These are phyloP conservation scores for Lineolata rhizophorae DNA, from an alignment of 495 filamentous ascomycete genomes.

Conservation along the genomic window DNA sequence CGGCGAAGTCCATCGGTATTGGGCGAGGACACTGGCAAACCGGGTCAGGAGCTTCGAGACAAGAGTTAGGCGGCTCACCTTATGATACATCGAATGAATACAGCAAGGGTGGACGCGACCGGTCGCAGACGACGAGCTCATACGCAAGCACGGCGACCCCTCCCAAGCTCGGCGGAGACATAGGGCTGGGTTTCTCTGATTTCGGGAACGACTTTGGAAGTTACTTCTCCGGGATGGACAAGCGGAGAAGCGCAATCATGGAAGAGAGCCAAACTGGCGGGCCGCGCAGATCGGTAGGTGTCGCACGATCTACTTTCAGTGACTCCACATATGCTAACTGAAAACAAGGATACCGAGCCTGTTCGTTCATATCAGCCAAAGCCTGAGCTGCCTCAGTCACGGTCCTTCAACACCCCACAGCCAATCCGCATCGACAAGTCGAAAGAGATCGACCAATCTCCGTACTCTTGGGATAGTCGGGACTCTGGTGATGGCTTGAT, in stretches of 20 bases:
- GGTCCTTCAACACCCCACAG: slow-evolving; percentile 2
- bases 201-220: slow-evolving; percentile 15
- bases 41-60: not conserved
- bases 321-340: not conserved
- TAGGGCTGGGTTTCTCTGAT: slow-evolving; percentile 9
- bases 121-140: slow-evolving; percentile 17
- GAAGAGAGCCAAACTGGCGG: slow-evolving; percentile 1
- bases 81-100: too few species aligned
- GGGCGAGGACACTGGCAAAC: not conserved
- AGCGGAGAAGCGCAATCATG: slow-evolving; percentile 5
- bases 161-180: slow-evolving; percentile 12
- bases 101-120: slow-evolving; percentile 5
- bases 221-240: slow-evolving; percentile 12
- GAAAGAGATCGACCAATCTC: too few species aligned
- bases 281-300: slow-evolving; percentile 9
- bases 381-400: not conserved
- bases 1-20: not conserved
- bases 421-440: slow-evolving; percentile 11
- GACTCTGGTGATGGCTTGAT: slow-evolving; percentile 14
- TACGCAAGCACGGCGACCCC: slow-evolving; percentile 21
- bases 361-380: not conserved
- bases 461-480: slow-evolving; percentile 15
- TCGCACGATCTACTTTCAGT: not conserved
- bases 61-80: not conserved
- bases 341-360: slow-evolving; percentile 11